A percentile compares a stretch with the other conserved stretches of the same genome.
Conservation (phyloP, 257 asterid genomes). For the Anisodus tanguticus region DNA sequence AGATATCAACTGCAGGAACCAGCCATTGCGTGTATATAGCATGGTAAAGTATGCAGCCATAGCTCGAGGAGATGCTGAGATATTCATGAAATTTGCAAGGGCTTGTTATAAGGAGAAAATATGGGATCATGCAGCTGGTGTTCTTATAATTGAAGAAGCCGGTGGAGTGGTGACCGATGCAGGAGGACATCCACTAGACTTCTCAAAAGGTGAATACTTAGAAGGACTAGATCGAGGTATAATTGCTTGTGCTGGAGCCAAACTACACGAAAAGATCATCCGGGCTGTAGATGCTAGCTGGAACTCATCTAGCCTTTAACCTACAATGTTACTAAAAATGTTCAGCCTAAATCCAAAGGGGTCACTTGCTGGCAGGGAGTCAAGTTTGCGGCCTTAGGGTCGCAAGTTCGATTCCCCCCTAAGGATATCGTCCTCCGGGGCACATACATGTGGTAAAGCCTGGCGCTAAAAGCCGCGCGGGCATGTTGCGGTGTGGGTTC, state of each 20-base stretch:
- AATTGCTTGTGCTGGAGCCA: slow-evolving; percentile 71
- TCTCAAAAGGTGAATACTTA: slow-evolving; percentile 70
- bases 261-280: slow-evolving; percentile 69
- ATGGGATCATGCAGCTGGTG: slow-evolving; percentile 97
- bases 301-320: slow-evolving; percentile 75
- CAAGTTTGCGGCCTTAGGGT: too few relatives aligned
- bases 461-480: too few relatives aligned
- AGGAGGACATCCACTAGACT: slow-evolving; percentile 69
- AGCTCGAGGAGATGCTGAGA: slow-evolving; percentile 87
- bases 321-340: background rate
- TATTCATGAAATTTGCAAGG: slow-evolving; percentile 81
- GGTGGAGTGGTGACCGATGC: slow-evolving; percentile 93
- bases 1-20: slow-evolving; percentile 54
- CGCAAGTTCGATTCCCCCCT: too few relatives aligned
- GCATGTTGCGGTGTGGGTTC: too few relatives aligned
- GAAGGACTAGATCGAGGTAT: slow-evolving; percentile 90
- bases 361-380: too few relatives aligned
- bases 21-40: slow-evolving; percentile 72
- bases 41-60: slow-evolving; percentile 89
- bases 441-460: too few relatives aligned
- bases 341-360: background rate
- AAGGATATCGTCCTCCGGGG: too few relatives aligned
- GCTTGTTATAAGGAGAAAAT: slow-evolving; percentile 86
- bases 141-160: slow-evolving; percentile 74
- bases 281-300: slow-evolving; percentile 82